Evolutionary conservation across 1,284 basidiomycete species (phyloP).

Genomic region (Leccinum glutinopallens): DNA sequence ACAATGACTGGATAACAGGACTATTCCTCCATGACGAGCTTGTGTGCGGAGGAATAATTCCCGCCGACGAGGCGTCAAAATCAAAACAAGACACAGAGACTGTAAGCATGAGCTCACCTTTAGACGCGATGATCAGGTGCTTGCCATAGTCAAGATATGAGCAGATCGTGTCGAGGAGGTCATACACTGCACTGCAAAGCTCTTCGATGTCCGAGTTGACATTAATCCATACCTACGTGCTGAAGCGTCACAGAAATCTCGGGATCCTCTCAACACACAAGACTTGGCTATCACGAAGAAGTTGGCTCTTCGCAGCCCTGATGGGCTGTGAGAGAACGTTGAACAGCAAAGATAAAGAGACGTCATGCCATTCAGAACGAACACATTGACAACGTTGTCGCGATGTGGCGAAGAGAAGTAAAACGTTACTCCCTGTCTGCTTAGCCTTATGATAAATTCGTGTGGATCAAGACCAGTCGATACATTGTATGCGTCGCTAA

Average conservation of each 20-base stretch:
- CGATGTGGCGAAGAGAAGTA: slow-evolving; percentile 71
- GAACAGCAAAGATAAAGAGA: neutral
- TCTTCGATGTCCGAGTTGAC: slow-evolving; percentile 67
- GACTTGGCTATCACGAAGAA: slow-evolving; percentile 55
- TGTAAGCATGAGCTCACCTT: slow-evolving; percentile 49
- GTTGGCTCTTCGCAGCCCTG: slow-evolving; percentile 65
- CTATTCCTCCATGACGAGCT: slow-evolving; percentile 25
- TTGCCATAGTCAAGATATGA: slow-evolving; percentile 78
- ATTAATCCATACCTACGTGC: no score
- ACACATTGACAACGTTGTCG: slow-evolving; percentile 76
- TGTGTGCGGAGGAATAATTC: slow-evolving; percentile 57
- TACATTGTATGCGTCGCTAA: slow-evolving; percentile 85
- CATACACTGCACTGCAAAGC: slow-evolving; percentile 76
- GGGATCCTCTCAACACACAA: slow-evolving; percentile 69
- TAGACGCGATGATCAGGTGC: slow-evolving; percentile 63
- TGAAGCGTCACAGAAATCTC: slow-evolving; percentile 55
- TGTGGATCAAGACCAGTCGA: slow-evolving; percentile 72
- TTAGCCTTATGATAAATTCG: slow-evolving; percentile 80
- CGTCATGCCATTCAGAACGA: neutral
- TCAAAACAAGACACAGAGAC: slow-evolving; percentile 5
- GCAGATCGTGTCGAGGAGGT: slow-evolving; percentile 68
- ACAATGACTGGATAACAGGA: slow-evolving; percentile 19
- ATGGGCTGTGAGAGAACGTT: slow-evolving; percentile 48
- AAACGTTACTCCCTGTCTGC: slow-evolving; percentile 65
- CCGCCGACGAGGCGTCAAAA: slow-evolving; percentile 45